phyloP scores from a whole-genome alignment of 352 stramenopile genomes.

The Phytophthora capsici region DNA sequence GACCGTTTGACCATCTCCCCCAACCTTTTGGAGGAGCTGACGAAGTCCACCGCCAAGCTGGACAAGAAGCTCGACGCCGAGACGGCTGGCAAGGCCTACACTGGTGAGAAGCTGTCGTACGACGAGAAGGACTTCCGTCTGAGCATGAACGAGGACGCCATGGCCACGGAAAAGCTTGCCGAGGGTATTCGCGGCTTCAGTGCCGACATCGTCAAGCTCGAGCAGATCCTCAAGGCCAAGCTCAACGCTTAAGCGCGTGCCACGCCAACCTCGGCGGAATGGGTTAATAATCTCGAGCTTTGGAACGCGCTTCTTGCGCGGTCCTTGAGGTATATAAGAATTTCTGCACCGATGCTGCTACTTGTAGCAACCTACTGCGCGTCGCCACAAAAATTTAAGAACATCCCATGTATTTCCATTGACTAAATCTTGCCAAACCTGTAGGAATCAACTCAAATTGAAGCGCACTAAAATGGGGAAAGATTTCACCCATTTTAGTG shows the following conservation, averaged over 20 bases:
- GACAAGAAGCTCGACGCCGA: slow-evolving; percentile 88
- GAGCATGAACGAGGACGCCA: slow-evolving; percentile 98
- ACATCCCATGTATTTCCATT: too few relatives aligned
- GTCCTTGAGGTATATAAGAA: slow-evolving; percentile 18
- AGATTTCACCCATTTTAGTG: too few relatives aligned
- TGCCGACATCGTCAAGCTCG: slow-evolving; percentile 98
- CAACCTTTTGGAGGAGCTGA: slow-evolving; percentile 93
- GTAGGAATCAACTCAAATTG: too few relatives aligned
- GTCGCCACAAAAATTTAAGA: slow-evolving; percentile 29
- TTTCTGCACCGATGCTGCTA: slow-evolving; percentile 11
- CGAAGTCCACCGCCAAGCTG: slow-evolving; percentile 73
- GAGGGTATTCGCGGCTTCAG: slow-evolving; percentile 98
- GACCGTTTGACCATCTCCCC: slow-evolving; percentile 98
- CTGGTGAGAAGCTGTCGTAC: slow-evolving; percentile 81
- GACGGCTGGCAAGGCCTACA: slow-evolving; percentile 71
- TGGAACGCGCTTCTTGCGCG: background rate
- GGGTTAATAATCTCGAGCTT: background rate
- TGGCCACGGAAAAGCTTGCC: slow-evolving; percentile 97
- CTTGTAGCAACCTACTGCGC: background rate
- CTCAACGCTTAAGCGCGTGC: slow-evolving; percentile 73
- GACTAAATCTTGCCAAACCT: too few relatives aligned
- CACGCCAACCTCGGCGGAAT: background rate
- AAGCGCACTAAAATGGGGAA: too few relatives aligned
- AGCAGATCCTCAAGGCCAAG: slow-evolving; percentile 97
- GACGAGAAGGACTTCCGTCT: slow-evolving; percentile 97